Evolutionary conservation across 2,329 filamentous ascomycete species (phyloP).

Genomic region (Aspergillus transmontanensis): DNA sequence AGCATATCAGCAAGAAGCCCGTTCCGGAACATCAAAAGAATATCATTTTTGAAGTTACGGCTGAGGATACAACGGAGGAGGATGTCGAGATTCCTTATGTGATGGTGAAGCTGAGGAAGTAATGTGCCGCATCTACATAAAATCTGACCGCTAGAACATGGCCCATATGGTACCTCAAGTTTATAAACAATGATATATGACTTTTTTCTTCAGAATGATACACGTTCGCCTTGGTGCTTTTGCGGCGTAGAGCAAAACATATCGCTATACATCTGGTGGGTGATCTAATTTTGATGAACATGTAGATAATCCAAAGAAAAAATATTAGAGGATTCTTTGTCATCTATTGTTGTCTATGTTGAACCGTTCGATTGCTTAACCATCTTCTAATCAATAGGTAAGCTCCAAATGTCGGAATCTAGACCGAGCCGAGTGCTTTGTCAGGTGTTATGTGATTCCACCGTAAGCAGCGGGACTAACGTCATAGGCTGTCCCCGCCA

Average conservation of each 20-base stretch:
- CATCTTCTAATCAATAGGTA: neutral
- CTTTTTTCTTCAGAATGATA: slow-evolving; percentile 9
- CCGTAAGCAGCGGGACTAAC: slow-evolving; percentile 17
- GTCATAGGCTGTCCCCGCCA: slow-evolving; percentile 3
- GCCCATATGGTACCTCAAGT: neutral
- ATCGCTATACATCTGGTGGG: too few species aligned
- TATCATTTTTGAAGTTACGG: slow-evolving; percentile 94
- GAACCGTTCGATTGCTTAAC: neutral
- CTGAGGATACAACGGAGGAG: slow-evolving; percentile 83
- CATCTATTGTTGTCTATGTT: neutral
- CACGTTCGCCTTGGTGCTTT: neutral
- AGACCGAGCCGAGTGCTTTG: slow-evolving; percentile 22
- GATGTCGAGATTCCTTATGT: slow-evolving; percentile 98
- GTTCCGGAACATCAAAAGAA: slow-evolving; percentile 92
- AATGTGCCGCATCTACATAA: slow-evolving; percentile 4
- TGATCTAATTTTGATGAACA: too few species aligned
- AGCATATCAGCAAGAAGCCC: slow-evolving; percentile 86
- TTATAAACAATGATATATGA: slow-evolving; percentile 9
- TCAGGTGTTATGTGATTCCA: slow-evolving; percentile 28
- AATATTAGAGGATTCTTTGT: too few species aligned
- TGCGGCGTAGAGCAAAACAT: neutral
- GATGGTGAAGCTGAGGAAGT: slow-evolving; percentile 72
- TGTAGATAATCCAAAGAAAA: too few species aligned
- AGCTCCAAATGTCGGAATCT: neutral
- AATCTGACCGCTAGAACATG: slow-evolving; percentile 13